Evolutionary conservation across 371 early-diverging fungal genomes (phyloP).

Genomic region (Apophysomyces variabilis): DNA sequence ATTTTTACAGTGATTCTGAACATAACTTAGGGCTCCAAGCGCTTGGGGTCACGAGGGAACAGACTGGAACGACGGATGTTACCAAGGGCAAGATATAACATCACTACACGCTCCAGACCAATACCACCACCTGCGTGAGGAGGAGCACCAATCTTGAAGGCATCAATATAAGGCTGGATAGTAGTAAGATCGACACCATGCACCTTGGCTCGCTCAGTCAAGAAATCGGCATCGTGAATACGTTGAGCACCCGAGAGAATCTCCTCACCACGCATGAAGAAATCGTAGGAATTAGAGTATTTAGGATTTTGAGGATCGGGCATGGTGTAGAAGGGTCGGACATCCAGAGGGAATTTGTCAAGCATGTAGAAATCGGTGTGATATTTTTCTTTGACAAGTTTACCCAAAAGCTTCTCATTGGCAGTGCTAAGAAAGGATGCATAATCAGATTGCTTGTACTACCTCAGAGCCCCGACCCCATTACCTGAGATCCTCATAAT

Average conservation of each 20-base stretch:
- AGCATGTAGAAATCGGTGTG: conserved; percentile 99
- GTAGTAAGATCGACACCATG: conserved; percentile 86
- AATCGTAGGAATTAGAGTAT: conserved; percentile 99
- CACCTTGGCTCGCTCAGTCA: conserved; percentile 83
- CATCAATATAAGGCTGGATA: conserved; percentile 95
- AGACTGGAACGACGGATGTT: conserved; percentile 97
- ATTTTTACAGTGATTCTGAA: not conserved
- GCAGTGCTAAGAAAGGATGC: conserved; percentile 65
- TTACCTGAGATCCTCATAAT: conserved; percentile 89
- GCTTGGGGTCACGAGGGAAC: conserved; percentile 99
- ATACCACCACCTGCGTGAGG: conserved; percentile 99
- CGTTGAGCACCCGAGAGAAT: conserved; percentile 99
- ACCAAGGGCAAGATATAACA: conserved; percentile 95
- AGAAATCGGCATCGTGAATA: conserved; percentile 91
- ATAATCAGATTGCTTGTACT: not conserved
- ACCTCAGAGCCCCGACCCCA: not conserved
- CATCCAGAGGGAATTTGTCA: conserved; percentile 98
- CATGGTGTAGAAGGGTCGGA: conserved; percentile 99
- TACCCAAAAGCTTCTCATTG: conserved; percentile 93
- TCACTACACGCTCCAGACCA: conserved; percentile 98
- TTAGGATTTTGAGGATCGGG: conserved; percentile 87
- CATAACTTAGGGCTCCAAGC: conserved; percentile 89
- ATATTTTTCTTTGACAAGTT: conserved; percentile 94
- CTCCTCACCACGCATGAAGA: conserved; percentile 99
- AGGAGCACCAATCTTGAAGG: conserved; percentile 98